Percentiles rank a stretch among this genome's conserved stretches.
Evolutionary conservation across 2,329 filamentous ascomycete genomes (phyloP).

Genomic region (Ceratocystis alfenasii): DNA sequence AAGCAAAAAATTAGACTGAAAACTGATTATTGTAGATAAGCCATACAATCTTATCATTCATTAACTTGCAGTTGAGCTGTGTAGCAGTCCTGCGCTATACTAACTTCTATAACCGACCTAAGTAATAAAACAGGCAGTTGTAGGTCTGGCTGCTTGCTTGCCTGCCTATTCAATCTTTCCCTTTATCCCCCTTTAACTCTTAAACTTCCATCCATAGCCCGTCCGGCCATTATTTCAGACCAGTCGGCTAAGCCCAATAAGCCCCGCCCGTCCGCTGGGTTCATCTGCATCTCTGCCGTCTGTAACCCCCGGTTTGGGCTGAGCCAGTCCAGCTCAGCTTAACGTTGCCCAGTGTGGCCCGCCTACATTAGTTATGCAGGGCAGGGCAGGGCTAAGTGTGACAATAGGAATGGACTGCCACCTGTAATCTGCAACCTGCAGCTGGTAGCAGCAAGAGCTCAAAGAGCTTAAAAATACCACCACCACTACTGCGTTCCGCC

Average conservation of each 20-base stretch:
- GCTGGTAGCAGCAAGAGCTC: background rate
- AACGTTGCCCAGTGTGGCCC: background rate
- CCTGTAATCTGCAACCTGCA: constrained; percentile 6
- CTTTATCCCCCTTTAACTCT: background rate
- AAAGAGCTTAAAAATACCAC: background rate
- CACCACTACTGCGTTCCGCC: background rate
- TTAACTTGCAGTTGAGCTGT: background rate
- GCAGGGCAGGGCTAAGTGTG: background rate
- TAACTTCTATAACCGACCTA: background rate
- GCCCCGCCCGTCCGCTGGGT: background rate
- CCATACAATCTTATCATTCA: constrained; percentile 6
- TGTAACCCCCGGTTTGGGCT: background rate
- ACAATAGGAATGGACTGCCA: background rate
- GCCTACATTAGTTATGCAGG: background rate
- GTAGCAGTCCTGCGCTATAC: background rate
- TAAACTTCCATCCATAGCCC: background rate
- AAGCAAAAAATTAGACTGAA: background rate
- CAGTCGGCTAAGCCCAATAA: background rate
- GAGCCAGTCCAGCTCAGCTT: background rate
- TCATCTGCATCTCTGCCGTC: background rate
- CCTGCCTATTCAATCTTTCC: background rate
- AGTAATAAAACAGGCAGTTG: too few relatives aligned
- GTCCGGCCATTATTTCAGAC: constrained; percentile 1
- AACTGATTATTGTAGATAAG: background rate
- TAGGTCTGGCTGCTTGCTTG: background rate